phyloP scores from a whole-genome alignment of 768 basidiomycete genomes.

The Mycena sanguinolenta region DNA sequence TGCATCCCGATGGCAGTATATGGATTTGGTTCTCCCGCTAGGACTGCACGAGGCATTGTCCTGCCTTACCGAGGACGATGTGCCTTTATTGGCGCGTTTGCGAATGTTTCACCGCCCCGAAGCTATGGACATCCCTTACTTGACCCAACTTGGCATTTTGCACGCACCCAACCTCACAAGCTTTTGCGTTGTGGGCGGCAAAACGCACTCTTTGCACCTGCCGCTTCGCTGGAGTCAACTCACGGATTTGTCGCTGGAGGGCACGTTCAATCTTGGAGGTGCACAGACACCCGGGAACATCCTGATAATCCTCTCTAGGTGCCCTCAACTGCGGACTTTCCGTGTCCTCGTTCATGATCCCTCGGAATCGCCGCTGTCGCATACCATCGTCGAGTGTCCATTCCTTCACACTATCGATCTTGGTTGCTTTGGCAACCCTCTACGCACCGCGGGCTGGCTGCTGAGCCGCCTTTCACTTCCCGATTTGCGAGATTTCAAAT shows the following conservation, averaged over 20 bases:
- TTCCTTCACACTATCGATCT: constrained; percentile 6
- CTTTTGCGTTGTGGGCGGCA: not conserved
- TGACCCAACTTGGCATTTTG: not conserved
- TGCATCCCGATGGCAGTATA: constrained; percentile 18
- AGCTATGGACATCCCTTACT: not conserved
- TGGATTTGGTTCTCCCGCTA: not conserved
- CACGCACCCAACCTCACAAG: not conserved
- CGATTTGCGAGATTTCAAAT: not conserved
- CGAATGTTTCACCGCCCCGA: not conserved
- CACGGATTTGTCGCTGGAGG: not conserved
- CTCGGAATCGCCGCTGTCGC: too few species aligned
- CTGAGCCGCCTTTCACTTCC: constrained; percentile 6
- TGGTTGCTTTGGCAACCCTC: not conserved
- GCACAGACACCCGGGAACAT: not conserved
- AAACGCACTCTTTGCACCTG: not conserved
- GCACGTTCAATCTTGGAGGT: not conserved
- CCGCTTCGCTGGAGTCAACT: constrained; percentile 15
- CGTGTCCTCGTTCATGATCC: not conserved
- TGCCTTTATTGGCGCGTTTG: constrained; percentile 8
- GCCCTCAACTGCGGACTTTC: constrained; percentile 7
- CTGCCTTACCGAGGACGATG: not conserved
- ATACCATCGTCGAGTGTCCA: not conserved
- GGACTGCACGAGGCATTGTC: not conserved
- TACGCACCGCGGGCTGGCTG: not conserved
- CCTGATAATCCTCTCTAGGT: not conserved